Evolutionary conservation across 176 grass and related monocot genomes (phyloP), one percentile per base, ranked within the genome.

Genomic region (Carex parvula): DNA sequence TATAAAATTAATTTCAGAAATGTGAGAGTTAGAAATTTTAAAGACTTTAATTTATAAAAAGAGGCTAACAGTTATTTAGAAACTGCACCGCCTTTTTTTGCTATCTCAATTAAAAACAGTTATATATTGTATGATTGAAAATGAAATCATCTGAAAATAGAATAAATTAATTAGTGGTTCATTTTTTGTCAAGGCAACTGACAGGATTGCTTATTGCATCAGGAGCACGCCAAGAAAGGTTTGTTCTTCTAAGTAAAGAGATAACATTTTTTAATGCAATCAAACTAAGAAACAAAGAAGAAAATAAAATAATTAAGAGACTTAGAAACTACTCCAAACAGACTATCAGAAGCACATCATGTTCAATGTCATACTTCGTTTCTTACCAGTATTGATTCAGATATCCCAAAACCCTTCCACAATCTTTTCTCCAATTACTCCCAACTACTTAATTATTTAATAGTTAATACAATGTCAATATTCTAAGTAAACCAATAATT

Each of bases 201-300:
- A 83, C 55, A 83, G 20, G 39, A 35, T 83, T 68, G 80, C 35
- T 83, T 44, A 83, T 62, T 66, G 33, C 60, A 65, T 52, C 37
- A 46, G 50, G 42, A 68, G 80, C 80, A 83, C 46, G 80, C 61
- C 60, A 83, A 67, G 44, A 83, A 68, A 83, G 80, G 55, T 67
- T 60, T 50, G 42, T 57, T 52, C 61, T 57, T 52, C 61, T 12
- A 52, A 66, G 44, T 53, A 83, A 83, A 66, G 62, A 50, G 80
- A 83, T 83, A 83, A 83, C 8, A 5, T 78, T 61, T 9, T 76
- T 73, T 78, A 85, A 64, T 78, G 56, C 56, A 52, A 60, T 29
- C 35, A 41, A 78, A 26, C n/a, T 58, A 85, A 53, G 70, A 57
- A 48, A 41, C 21, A 22, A 83, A 66, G 17, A 16, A 65, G 0